A percentile compares a stretch with the other conserved stretches of the same genome.
Conservation (phyloP, 225 moss, liverwort and hornwort genomes). For the Physcomitrellopsis africana region DNA sequence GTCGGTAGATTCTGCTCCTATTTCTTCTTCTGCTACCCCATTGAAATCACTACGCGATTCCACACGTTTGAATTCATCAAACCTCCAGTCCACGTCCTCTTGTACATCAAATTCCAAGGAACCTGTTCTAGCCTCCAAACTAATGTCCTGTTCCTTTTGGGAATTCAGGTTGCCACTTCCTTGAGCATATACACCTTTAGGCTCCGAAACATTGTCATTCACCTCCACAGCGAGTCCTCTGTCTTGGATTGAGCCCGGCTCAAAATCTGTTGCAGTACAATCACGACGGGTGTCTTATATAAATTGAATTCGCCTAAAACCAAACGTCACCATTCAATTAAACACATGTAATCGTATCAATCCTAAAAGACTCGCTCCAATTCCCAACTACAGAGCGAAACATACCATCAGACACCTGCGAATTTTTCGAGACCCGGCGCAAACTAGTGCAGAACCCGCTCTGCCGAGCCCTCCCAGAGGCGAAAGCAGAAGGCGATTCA, state of each 20-base stretch:
- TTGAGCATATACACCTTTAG: slow-evolving; percentile 23
- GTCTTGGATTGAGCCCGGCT: slow-evolving; percentile 21
- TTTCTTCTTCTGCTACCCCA: slow-evolving; percentile 22
- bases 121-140: not conserved
- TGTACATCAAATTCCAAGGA: slow-evolving; percentile 4
- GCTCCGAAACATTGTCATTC: slow-evolving; percentile 20
- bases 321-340: not conserved
- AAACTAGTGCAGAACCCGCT: slow-evolving; percentile 4
- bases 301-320: not conserved
- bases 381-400: not conserved
- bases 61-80: slow-evolving; percentile 17
- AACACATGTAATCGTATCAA: not conserved
- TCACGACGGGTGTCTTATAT: not conserved
- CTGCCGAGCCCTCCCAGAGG: too few species aligned
- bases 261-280: slow-evolving; percentile 21
- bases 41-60: slow-evolving; percentile 1
- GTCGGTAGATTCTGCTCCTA: slow-evolving; percentile 3
- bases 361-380: not conserved
- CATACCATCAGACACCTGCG: slow-evolving; percentile 24
- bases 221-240: slow-evolving; percentile 33
- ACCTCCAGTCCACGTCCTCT: slow-evolving; percentile 5
- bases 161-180: not conserved
- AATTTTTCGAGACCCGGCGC: slow-evolving; percentile 15
- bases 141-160: not conserved
- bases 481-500: not conserved